Conservation (phyloP, 768 basidiomycete species). For the Podaxis mareebaensis region DNA sequence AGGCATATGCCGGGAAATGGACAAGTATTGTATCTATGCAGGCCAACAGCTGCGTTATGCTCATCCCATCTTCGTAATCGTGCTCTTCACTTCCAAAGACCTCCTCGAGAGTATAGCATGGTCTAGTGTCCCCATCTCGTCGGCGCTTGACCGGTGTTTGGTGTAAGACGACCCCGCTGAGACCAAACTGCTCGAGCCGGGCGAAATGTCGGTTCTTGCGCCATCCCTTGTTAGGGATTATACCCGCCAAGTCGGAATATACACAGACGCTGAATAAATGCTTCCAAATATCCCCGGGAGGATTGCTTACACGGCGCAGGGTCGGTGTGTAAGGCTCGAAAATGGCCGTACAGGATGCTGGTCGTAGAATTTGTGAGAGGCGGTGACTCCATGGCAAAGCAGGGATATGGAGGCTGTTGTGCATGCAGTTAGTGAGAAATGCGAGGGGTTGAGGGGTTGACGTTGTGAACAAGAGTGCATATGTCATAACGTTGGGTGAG, state of each 20-base stretch:
- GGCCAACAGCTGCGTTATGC: constrained; percentile 29
- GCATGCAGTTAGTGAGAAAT: background rate
- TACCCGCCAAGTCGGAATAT: constrained; percentile 24
- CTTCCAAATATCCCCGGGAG: constrained; percentile 26
- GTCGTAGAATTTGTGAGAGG: background rate
- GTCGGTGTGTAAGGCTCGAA: background rate
- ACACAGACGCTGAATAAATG: constrained; percentile 24
- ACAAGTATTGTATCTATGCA: constrained; percentile 25
- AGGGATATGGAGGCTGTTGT: background rate
- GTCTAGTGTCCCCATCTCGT: background rate
- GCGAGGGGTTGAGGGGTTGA: background rate
- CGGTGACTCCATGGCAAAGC: background rate
- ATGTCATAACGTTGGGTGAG: background rate
- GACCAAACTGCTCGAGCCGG: constrained; percentile 27
- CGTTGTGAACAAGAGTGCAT: background rate
- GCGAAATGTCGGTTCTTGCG: constrained; percentile 24
- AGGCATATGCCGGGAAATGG: constrained; percentile 32
- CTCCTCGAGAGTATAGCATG: constrained; percentile 21
- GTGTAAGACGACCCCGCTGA: constrained; percentile 31
- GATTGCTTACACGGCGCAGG: background rate
- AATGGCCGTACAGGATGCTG: background rate
- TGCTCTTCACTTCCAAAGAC: constrained; percentile 30
- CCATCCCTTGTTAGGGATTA: constrained; percentile 6
- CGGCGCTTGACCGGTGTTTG: constrained; percentile 19
- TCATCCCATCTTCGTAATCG: constrained; percentile 25